A percentile compares a stretch with the other conserved stretches of the same genome.
phyloP scores from a whole-genome alignment of 306 rosid species.

The Vigna nakashimae region DNA sequence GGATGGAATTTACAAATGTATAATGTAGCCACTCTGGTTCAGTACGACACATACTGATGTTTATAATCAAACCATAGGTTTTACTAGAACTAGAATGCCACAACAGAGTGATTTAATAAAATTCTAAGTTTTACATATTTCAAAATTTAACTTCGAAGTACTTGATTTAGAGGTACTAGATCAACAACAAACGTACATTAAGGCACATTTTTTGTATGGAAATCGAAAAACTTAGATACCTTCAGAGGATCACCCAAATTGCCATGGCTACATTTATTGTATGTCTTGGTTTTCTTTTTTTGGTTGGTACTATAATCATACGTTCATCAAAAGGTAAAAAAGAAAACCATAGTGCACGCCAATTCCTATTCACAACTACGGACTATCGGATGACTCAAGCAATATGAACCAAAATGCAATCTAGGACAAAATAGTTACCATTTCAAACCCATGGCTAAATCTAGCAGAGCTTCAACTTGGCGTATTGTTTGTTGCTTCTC shows the following conservation, averaged over 20 bases:
- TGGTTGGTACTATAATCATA: background rate
- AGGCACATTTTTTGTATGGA: background rate
- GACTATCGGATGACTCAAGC: conserved; percentile 3
- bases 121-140: background rate
- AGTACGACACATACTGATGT: background rate
- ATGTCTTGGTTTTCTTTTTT: background rate
- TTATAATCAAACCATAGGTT: background rate
- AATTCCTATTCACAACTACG: conserved; percentile 15
- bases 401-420: conserved; percentile 35
- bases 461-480: conserved; percentile 79
- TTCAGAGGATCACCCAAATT: conserved; percentile 1
- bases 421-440: conserved; percentile 57
- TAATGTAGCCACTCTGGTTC: background rate
- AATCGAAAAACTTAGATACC: background rate
- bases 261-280: conserved; percentile 1
- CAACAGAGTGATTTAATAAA: background rate
- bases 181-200: conserved; percentile 4
- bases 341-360: conserved; percentile 17
- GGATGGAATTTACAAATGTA: background rate
- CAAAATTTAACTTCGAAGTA: conserved; percentile 19
- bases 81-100: background rate
- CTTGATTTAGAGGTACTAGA: background rate
- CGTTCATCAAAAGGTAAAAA: background rate
- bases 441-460: conserved; percentile 72
- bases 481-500: conserved; percentile 77